Conservation (phyloP, 257 asterid genomes). For the Nicotiana paniculata region DNA sequence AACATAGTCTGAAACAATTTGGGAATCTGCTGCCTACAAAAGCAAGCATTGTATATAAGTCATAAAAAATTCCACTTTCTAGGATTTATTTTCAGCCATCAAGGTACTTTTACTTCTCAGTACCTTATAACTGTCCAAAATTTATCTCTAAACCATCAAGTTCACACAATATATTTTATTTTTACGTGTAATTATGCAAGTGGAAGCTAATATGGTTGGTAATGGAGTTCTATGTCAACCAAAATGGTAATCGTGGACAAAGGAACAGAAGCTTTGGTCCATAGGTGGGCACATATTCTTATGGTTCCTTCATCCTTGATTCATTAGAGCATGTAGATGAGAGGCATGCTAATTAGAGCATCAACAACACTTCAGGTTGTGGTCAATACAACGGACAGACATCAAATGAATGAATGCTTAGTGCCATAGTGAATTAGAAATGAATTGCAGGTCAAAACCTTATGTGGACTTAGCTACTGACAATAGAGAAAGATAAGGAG, state of each 20-base stretch:
- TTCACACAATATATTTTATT: neutral
- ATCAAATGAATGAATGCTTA: neutral
- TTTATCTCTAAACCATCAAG: neutral
- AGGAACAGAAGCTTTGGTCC: neutral
- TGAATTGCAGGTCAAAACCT: neutral
- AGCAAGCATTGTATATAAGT: neutral
- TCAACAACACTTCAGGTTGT: neutral
- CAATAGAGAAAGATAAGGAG: neutral
- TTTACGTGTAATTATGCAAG: too few relatives aligned
- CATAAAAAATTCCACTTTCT: neutral
- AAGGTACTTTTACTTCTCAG: neutral
- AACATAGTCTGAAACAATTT: constrained; percentile 64
- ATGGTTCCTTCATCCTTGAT: neutral
- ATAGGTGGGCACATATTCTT: neutral
- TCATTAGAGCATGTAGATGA: neutral
- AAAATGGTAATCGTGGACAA: neutral
- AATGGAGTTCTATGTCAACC: neutral
- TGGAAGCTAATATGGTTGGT: neutral
- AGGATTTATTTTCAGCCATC: neutral
- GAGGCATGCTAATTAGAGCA: neutral
- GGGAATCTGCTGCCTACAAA: constrained; percentile 76
- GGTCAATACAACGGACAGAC: neutral
- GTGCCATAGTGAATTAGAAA: neutral
- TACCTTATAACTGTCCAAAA: neutral
- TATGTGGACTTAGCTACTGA: neutral